Evolutionary conservation across 2,329 filamentous ascomycete species (phyloP), one percentile per base, ranked within the genome.

Genomic region (Aspergillus cejpii): DNA sequence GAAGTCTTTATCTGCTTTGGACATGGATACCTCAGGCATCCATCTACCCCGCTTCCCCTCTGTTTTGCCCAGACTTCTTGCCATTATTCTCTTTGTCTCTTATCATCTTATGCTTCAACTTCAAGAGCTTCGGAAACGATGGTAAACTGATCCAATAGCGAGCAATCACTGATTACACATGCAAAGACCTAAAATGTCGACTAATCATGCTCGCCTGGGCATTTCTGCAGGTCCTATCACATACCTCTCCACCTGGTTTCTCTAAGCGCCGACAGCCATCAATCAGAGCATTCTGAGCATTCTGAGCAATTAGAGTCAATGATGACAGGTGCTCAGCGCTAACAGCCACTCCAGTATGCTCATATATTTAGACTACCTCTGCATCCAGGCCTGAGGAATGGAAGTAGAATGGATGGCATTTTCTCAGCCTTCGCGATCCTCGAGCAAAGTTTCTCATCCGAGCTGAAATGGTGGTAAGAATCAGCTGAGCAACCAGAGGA

Each of bases 201-300:
- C 23, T 33, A 11, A 10, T 36, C 29, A 23, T 27, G 36, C 38
- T 43, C 23, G 39, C 34, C 15, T n/a, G 39, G n/a, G 36, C 6
- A 8, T 11, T 43, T 27, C 46, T 49, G 43, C 47, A 49, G 36
- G 20, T 28, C 31, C 43, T 43, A 49, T 49, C 47, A 49, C 47
- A 39, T 3, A n/a, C 15, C 37, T 17, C 37, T 6, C 37, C 39
- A 19, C 15, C 20, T 39, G 28, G 15, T 34, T 34, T 26, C 46
- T 34, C 19, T 43, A 39, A 45, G 43, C 47, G 47, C 47, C 39
- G 23, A 39, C 36, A n/a, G 7, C 17, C 20, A 24, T 17, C 39
- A 10, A 7, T 14, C 34, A 29, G 27, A 39, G 39, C 46, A 49
- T 43, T 45, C 43, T 45, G 37, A 33, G n/a, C n/a, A n/a, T n/a